Evolutionary conservation across 352 stramenopile species (phyloP).

Genomic region (Pythium rishiriense): DNA sequence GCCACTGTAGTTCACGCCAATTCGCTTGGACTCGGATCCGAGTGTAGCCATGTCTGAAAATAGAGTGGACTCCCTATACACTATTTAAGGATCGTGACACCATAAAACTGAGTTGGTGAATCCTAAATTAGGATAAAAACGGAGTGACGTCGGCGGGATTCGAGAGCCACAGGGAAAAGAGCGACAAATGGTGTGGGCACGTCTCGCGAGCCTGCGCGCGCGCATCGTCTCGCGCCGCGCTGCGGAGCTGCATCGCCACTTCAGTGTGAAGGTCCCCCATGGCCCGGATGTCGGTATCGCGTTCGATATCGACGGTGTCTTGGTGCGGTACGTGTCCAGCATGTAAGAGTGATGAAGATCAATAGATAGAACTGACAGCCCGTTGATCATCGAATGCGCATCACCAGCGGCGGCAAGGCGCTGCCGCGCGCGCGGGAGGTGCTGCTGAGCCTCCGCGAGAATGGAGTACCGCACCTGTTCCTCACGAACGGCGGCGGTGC

Average conservation of each 20-base stretch:
- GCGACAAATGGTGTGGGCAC: background rate
- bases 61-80: background rate
- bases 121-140: conserved; percentile 5
- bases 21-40: no score
- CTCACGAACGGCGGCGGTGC: conserved; percentile 65
- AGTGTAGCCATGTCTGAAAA: conserved; percentile 7
- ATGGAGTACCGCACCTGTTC: conserved; percentile 86
- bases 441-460: conserved; percentile 56
- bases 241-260: conserved; percentile 17
- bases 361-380: background rate
- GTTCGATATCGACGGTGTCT: conserved; percentile 91
- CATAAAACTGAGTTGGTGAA: background rate
- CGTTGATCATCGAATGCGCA: background rate
- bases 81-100: background rate
- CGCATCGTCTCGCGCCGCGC: conserved; percentile 36
- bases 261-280: background rate
- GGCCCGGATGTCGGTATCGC: conserved; percentile 69
- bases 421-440: conserved; percentile 70
- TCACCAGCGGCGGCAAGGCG: conserved; percentile 58
- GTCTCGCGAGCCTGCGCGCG: background rate
- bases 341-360: no score
- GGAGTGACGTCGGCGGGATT: conserved; percentile 5
- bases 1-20: background rate
- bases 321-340: conserved; percentile 71
- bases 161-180: background rate